Evolutionary conservation across 352 stramenopile species (phyloP).

Genomic region (Pythium apleroticum): DNA sequence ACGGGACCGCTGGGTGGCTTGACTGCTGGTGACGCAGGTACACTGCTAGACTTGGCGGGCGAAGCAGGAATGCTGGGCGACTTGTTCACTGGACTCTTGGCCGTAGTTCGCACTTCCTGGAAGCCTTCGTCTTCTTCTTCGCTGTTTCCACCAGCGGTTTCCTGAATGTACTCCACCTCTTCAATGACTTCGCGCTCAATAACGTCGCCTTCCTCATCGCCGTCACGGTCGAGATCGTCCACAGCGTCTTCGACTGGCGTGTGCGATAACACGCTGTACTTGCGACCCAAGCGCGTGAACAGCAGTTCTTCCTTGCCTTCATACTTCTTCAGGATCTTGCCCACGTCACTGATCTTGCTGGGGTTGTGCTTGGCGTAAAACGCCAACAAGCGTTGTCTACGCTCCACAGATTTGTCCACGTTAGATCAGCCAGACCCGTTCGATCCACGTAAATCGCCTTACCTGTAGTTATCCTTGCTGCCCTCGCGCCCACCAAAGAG

Average conservation of each 20-base stretch:
- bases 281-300: constrained; percentile 71
- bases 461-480: constrained; percentile 48
- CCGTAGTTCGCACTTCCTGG: constrained; percentile 35
- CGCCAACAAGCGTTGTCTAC: constrained; percentile 45
- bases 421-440: not conserved
- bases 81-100: constrained; percentile 23
- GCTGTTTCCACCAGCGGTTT: constrained; percentile 22
- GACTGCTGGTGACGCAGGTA: constrained; percentile 3
- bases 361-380: constrained; percentile 84
- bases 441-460: constrained; percentile 11
- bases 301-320: constrained; percentile 76
- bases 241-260: constrained; percentile 21
- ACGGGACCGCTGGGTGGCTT: constrained; percentile 3
- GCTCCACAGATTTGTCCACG: not conserved
- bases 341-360: constrained; percentile 57
- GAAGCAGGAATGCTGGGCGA: constrained; percentile 22
- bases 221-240: constrained; percentile 52
- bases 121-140: constrained; percentile 43
- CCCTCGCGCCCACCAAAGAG: constrained; percentile 38
- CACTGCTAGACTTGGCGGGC: constrained; percentile 4
- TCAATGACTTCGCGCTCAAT: constrained; percentile 29
- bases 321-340: constrained; percentile 72
- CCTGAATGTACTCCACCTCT: constrained; percentile 35
- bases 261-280: constrained; percentile 71
- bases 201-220: constrained; percentile 34